Evolutionary conservation across 306 rosid species (phyloP).

Genomic region (Acacia acuminata): DNA sequence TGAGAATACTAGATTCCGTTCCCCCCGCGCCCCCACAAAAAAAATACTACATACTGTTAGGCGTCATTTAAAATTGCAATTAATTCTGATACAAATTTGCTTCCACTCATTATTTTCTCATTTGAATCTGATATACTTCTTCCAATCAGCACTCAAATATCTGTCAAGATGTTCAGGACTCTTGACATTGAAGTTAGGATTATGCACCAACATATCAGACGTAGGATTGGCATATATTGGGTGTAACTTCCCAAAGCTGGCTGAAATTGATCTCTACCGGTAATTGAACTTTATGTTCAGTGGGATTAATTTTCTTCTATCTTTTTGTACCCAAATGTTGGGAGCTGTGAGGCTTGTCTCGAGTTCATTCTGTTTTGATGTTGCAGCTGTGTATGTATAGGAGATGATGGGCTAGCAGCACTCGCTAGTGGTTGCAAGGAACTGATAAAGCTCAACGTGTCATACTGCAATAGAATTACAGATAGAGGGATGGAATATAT

Average conservation of each 20-base stretch:
- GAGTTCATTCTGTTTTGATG: conserved; percentile 26
- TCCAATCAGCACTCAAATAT: conserved; percentile 54
- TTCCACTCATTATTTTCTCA: background rate
- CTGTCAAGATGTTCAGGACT: conserved; percentile 58
- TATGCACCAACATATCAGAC: conserved; percentile 69
- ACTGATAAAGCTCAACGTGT: conserved; percentile 58
- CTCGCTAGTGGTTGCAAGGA: conserved; percentile 56
- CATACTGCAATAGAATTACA: conserved; percentile 63
- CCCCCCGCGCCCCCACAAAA: rapidly evolving
- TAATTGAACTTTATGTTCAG: conserved; percentile 31
- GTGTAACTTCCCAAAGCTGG: conserved; percentile 49
- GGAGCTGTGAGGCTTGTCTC: conserved; percentile 8
- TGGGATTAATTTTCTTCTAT: background rate
- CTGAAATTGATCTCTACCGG: conserved; percentile 76
- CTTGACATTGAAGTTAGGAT: conserved; percentile 57
- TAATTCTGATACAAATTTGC: conserved; percentile 14
- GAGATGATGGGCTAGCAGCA: conserved; percentile 64
- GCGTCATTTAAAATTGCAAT: background rate
- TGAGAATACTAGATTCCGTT: background rate
- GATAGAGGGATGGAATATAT: conserved; percentile 53
- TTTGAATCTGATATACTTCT: background rate
- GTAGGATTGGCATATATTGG: conserved; percentile 62
- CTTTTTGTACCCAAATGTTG: background rate
- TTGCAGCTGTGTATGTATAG: conserved; percentile 59
- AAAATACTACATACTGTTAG: background rate